A percentile compares a stretch with the other conserved stretches of the same genome.
phyloP scores from a whole-genome alignment of 192 early-diverging fungal species.

The Fimicolochytrium jonesii region DNA sequence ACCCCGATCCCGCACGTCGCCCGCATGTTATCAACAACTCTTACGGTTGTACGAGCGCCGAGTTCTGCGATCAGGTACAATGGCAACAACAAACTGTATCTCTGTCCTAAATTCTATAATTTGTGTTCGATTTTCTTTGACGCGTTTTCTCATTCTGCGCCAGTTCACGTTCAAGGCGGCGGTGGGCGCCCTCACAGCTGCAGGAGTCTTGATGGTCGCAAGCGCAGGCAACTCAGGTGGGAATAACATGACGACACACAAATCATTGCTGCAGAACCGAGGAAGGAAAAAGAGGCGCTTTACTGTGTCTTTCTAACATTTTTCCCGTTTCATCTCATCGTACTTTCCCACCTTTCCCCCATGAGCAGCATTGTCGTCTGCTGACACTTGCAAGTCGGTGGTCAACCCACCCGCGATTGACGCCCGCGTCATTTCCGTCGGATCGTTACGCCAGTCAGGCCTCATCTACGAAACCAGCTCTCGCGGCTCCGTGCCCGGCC shows the following conservation, averaged over 20 bases:
- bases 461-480: not conserved
- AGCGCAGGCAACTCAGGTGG: not conserved
- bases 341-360: too few relatives aligned
- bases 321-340: too few relatives aligned
- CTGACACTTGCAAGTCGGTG: not conserved
- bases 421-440: not conserved
- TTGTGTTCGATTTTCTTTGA: too few relatives aligned
- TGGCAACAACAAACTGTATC: too few relatives aligned
- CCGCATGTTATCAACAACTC: not conserved
- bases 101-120: too few relatives aligned
- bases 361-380: too few relatives aligned
- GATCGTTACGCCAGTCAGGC: not conserved
- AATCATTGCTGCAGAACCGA: too few relatives aligned
- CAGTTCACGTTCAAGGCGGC: constrained; percentile 1
- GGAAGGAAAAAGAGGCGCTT: too few relatives aligned
- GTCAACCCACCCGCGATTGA: not conserved
- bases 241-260: too few relatives aligned
- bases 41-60: constrained; percentile 8
- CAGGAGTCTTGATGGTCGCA: constrained; percentile 9
- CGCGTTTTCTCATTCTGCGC: too few relatives aligned
- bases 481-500: constrained; percentile 6
- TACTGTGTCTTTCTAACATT: too few relatives aligned
- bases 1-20: not conserved
- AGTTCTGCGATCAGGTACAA: constrained; percentile 17
- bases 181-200: not conserved